Conservation (phyloP, 1,139 yeast genomes). For the Suhomyces bribrorum region DNA sequence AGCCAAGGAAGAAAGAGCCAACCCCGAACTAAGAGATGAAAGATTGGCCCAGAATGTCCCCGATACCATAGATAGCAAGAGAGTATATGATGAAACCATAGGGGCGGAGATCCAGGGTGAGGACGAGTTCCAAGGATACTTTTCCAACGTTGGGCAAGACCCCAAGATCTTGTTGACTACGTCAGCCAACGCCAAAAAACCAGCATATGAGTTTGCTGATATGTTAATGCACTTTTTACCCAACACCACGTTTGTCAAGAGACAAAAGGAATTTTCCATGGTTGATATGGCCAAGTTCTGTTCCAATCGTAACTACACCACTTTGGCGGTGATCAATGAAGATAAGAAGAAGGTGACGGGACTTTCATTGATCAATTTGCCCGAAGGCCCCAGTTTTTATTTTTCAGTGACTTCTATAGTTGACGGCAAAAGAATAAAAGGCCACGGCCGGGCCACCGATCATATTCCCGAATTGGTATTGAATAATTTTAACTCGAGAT, state of each 20-base stretch:
- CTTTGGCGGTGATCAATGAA: slow-evolving; percentile 85
- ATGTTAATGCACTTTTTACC: slow-evolving; percentile 83
- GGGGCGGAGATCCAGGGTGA: slow-evolving; percentile 74
- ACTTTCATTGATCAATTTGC: slow-evolving; percentile 86
- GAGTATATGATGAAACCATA: slow-evolving; percentile 90
- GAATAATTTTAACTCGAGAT: slow-evolving; percentile 86
- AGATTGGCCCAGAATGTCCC: slow-evolving; percentile 81
- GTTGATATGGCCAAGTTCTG: slow-evolving; percentile 85
- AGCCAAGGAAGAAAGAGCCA: slow-evolving; percentile 78
- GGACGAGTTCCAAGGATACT: slow-evolving; percentile 73
- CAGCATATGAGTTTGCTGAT: slow-evolving; percentile 90
- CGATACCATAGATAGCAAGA: slow-evolving; percentile 81
- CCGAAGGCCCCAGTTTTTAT: slow-evolving; percentile 93
- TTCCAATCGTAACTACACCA: slow-evolving; percentile 80
- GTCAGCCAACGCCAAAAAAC: slow-evolving; percentile 78
- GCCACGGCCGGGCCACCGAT: slow-evolving; percentile 88
- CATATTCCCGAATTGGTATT: slow-evolving; percentile 90
- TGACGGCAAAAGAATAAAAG: slow-evolving; percentile 72
- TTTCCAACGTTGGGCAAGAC: slow-evolving; percentile 49
- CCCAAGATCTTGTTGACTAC: slow-evolving; percentile 92
- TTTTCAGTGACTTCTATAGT: slow-evolving; percentile 80
- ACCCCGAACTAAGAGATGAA: slow-evolving; percentile 79
- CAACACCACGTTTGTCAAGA: slow-evolving; percentile 78
- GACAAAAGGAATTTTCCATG: slow-evolving; percentile 81
- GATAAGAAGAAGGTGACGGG: slow-evolving; percentile 92